A percentile compares a stretch with the other conserved stretches of the same genome.
These are phyloP conservation scores for Avena eriantha DNA, from an alignment of 176 grass and related monocot species.

Conservation along the genomic window DNA sequence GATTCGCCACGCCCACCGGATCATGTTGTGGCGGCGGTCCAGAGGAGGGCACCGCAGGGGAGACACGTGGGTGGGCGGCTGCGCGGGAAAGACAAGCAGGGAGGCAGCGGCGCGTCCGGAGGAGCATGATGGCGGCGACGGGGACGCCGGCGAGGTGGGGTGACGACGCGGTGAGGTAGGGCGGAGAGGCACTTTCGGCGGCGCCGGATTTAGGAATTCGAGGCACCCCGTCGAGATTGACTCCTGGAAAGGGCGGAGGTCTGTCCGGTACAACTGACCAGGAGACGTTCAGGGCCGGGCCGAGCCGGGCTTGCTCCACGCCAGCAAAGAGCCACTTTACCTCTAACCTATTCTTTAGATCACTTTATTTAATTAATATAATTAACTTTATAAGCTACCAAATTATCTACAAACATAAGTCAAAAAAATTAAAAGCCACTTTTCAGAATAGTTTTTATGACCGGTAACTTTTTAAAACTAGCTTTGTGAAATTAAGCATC, in stretches of 20 bases:
- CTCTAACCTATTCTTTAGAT: neutral
- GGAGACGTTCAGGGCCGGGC: neutral
- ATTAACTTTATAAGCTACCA: no score
- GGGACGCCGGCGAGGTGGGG: neutral
- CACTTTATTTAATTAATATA: neutral
- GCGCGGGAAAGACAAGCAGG: constrained; percentile 3
- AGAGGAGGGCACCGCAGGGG: neutral
- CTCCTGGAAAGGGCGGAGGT: constrained; percentile 11
- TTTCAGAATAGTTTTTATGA: no score
- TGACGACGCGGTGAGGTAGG: neutral
- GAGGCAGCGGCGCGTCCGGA: constrained; percentile 17
- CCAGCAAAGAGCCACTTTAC: constrained; percentile 24
- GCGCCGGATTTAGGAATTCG: constrained; percentile 28
- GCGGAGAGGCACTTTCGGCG: constrained; percentile 28
- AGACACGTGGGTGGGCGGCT: constrained; percentile 15
- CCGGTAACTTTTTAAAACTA: no score
- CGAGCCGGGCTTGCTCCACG: neutral
- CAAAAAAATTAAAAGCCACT: no score
- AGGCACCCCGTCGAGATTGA: constrained; percentile 23
- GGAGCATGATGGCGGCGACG: constrained; percentile 17
- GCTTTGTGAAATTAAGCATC: no score
- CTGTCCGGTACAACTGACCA: constrained; percentile 21
- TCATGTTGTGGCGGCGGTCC: constrained; percentile 1
- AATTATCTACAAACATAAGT: no score
- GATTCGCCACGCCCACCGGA: constrained; percentile 10